A percentile compares a stretch with the other conserved stretches of the same genome.
Conservation (phyloP, 306 rosid genomes). For the Parietaria judaica region DNA sequence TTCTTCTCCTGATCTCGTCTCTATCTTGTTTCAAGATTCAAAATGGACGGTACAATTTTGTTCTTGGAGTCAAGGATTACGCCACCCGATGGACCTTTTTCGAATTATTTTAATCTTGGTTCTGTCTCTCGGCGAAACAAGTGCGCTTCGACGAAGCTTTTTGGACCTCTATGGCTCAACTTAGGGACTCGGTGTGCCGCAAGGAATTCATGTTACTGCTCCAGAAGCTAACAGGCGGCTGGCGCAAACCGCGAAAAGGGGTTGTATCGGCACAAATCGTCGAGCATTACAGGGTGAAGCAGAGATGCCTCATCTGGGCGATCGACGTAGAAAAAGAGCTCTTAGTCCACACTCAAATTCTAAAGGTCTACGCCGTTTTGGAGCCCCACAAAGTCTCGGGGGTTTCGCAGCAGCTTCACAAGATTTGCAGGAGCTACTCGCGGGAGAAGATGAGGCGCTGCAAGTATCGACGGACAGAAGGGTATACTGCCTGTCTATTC, state of each 20-base stretch:
- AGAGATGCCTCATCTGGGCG: conserved; percentile 37
- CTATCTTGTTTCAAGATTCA: too few relatives aligned
- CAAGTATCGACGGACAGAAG: conserved; percentile 18
- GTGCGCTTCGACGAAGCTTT: conserved; percentile 27
- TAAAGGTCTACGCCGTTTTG: conserved; percentile 43
- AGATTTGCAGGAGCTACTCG: conserved; percentile 20
- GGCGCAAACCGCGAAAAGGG: conserved; percentile 22
- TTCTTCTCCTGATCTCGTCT: too few relatives aligned
- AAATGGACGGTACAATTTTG: too few relatives aligned
- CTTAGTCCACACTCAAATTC: conserved; percentile 26
- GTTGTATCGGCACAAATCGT: conserved; percentile 19
- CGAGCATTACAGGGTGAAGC: conserved; percentile 30
- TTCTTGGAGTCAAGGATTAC: too few relatives aligned
- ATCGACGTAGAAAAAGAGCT: conserved; percentile 31
- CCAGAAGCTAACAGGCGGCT: conserved; percentile 38
- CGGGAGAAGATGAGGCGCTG: conserved; percentile 29
- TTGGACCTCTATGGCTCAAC: conserved; percentile 18
- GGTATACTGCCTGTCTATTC: conserved; percentile 15
- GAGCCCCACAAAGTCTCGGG: conserved; percentile 22
- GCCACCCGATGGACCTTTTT: too few relatives aligned
- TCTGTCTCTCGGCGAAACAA: conserved; percentile 3
- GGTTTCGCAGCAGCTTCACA: conserved; percentile 22
- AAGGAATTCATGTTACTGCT: conserved; percentile 26
- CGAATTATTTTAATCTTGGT: too few relatives aligned
- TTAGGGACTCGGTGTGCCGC: conserved; percentile 21